phyloP scores from a whole-genome alignment of 768 basidiomycete genomes.

The Boletus tomentosulus region DNA sequence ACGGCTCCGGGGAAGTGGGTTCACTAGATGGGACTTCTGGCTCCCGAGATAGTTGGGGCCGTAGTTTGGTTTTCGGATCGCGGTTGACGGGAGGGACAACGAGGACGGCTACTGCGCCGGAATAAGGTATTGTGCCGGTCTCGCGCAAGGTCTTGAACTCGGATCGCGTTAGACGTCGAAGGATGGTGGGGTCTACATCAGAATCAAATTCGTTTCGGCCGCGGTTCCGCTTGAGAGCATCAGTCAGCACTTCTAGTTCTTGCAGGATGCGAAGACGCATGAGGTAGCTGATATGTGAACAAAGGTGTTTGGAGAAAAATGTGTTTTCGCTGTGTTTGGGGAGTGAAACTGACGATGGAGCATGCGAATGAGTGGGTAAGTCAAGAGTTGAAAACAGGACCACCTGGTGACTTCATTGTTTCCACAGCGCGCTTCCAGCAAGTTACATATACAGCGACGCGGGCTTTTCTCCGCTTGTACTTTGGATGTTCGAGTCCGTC shows the following conservation, averaged over 20 bases:
- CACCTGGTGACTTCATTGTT: conserved; percentile 38
- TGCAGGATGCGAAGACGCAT: conserved; percentile 73
- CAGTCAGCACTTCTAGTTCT: conserved; percentile 61
- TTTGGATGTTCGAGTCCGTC: conserved; percentile 67
- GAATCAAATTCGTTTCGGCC: neutral
- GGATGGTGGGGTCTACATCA: conserved; percentile 34
- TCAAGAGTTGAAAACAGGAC: neutral
- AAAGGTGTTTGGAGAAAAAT: conserved; percentile 40
- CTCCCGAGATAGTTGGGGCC: conserved; percentile 39
- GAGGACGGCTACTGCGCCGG: conserved; percentile 61
- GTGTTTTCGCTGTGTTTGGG: conserved; percentile 30
- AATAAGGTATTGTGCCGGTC: conserved; percentile 45
- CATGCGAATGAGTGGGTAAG: conserved; percentile 4
- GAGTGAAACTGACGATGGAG: conserved; percentile 10
- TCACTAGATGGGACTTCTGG: conserved; percentile 27
- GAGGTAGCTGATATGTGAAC: conserved; percentile 57
- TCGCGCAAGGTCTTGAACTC: conserved; percentile 52
- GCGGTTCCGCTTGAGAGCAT: conserved; percentile 8
- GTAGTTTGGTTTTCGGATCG: conserved; percentile 42
- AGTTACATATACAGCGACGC: conserved; percentile 48
- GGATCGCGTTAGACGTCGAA: conserved; percentile 60
- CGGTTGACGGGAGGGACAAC: conserved; percentile 64
- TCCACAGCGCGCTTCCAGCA: conserved; percentile 53
- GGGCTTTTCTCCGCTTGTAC: conserved; percentile 46
- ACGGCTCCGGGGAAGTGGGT: neutral